phyloP scores from a whole-genome alignment of 2,329 filamentous ascomycete genomes.

The Graphilbum sp. region DNA sequence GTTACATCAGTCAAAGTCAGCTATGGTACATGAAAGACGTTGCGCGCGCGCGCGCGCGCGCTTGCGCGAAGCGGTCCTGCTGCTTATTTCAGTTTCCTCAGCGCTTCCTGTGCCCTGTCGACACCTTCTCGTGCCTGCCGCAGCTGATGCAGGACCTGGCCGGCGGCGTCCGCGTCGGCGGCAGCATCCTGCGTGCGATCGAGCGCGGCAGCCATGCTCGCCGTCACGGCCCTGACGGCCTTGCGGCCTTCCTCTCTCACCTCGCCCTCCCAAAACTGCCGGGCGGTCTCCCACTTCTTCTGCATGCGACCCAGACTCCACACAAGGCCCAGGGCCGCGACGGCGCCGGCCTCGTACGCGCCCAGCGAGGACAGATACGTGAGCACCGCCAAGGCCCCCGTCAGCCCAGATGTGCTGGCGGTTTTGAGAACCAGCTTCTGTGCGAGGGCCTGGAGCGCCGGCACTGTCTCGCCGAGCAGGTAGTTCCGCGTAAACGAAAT shows the following conservation, averaged over 20 bases:
- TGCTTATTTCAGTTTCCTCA: slow-evolving; percentile 21
- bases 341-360: slow-evolving; percentile 44
- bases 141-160: slow-evolving; percentile 14
- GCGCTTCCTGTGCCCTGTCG: slow-evolving; percentile 29
- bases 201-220: slow-evolving; percentile 31
- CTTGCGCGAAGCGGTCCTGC: too few relatives aligned
- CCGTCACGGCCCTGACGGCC: slow-evolving; percentile 39
- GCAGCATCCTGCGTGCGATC: slow-evolving; percentile 14
- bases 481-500: slow-evolving; percentile 56
- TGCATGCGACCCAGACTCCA: slow-evolving; percentile 45
- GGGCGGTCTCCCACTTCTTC: slow-evolving; percentile 43
- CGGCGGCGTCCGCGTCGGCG: slow-evolving; percentile 6
- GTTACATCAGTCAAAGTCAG: too few relatives aligned
- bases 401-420: slow-evolving; percentile 52
- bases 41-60: too few relatives aligned
- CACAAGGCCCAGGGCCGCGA: slow-evolving; percentile 43
- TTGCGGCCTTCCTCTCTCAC: slow-evolving; percentile 52
- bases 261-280: slow-evolving; percentile 46
- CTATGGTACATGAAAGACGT: too few relatives aligned
- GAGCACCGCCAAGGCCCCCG: slow-evolving; percentile 35
- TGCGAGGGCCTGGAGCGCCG: slow-evolving; percentile 54
- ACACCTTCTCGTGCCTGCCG: slow-evolving; percentile 27
- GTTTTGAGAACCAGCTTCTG: slow-evolving; percentile 63
- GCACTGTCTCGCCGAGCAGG: slow-evolving; percentile 49
- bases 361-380: slow-evolving; percentile 39